Evolutionary conservation across 148 eudicot genomes (phyloP), one percentile per base, ranked within the genome.

Genomic region (Chenopodium berlandieri): DNA sequence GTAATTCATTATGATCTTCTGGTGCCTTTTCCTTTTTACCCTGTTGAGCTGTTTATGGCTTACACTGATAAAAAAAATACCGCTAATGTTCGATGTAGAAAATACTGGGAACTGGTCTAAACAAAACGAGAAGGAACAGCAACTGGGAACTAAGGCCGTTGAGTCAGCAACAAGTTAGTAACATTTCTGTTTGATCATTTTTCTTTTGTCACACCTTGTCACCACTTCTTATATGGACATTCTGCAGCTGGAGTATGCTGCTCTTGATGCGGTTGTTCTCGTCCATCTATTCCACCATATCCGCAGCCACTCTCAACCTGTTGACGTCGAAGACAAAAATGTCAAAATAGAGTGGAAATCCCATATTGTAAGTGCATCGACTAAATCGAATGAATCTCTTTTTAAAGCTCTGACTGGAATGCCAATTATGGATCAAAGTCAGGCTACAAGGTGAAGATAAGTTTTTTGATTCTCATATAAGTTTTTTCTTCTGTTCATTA

Each of bases 141-240:
- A 88, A 97, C 84, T 97, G 99, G 98, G 99, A 97, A 87, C 92
- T 86, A 81, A 91, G 99, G 16, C 99, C 99, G 82, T 80, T 97
- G 82, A 92, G 82, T 84, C 91, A 79, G 66, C 91, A 90, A 81
- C 98, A 96, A 86, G 99, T 92, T 75, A 40, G 87, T 86, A 75
- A 14, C 79, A n/a, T 83, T 72, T 64, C 13, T 58, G 9, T 71
- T 22, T 10, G 40, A 31, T 76, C 34, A 16, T 68, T 71, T 17
- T 32, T 37, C 19, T 50, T 27, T 14, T 79, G 52, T 63, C 37
- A 34, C 77, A 64, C 71, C 48, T 27, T 83, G 87, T 30, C 62
- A 56, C 17, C 4, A 52, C 13, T 2, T 46, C 30, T 74, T 32
- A 1, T 62, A 50, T 75, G 60, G 60, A 14, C 68, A 69, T 74